Percentiles rank a stretch among this genome's conserved stretches.
phyloP scores from a whole-genome alignment of 768 basidiomycete genomes.

The Xanthoconium purpureum region DNA sequence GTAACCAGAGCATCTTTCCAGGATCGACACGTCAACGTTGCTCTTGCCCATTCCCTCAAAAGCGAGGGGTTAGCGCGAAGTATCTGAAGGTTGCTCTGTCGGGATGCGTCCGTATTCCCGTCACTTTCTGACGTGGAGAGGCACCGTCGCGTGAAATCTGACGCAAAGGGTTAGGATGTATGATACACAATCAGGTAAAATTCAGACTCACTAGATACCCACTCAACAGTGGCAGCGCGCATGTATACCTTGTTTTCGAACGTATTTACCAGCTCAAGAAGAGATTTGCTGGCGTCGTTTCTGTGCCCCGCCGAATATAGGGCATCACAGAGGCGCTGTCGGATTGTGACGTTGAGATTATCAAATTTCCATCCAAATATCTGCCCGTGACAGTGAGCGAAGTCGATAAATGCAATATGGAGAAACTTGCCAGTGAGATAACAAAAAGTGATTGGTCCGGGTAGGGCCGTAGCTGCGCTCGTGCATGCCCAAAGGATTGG shows the following conservation, averaged over 20 bases:
- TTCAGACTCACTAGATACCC: not conserved
- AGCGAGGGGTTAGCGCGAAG: not conserved
- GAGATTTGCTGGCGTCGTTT: not conserved
- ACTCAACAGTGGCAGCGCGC: not conserved
- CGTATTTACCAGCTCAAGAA: not conserved
- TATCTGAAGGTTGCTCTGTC: not conserved
- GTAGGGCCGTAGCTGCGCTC: too few relatives aligned
- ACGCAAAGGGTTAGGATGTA: not conserved
- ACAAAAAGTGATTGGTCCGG: too few relatives aligned
- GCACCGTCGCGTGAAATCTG: not conserved
- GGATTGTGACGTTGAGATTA: not conserved
- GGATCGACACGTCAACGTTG: not conserved
- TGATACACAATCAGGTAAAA: not conserved
- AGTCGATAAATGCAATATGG: too few relatives aligned
- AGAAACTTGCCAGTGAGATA: not conserved
- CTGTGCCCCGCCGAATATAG: not conserved
- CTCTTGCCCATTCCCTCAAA: not conserved
- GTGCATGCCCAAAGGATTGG: not conserved
- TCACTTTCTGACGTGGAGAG: not conserved
- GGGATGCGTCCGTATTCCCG: not conserved
- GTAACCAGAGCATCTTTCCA: not conserved
- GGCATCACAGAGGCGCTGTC: not conserved
- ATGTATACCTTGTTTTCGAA: too few relatives aligned
- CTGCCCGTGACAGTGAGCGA: not conserved
- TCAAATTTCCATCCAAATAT: not conserved